A percentile compares a stretch with the other conserved stretches of the same genome.
Conservation (phyloP, 2,329 filamentous ascomycete genomes). For the Nothopassalora personata region DNA sequence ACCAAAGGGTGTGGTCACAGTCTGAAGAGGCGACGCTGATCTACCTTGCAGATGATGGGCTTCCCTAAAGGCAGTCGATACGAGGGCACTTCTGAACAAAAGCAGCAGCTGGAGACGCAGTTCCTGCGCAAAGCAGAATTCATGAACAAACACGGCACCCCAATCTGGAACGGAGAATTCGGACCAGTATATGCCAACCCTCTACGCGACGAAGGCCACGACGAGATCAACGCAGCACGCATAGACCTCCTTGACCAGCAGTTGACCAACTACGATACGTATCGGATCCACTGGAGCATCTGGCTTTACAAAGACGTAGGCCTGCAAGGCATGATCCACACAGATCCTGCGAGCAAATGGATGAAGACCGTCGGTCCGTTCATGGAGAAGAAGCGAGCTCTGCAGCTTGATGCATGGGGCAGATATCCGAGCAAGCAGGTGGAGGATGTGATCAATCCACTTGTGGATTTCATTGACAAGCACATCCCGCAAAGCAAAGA, state of each 20-base stretch:
- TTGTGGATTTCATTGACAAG: slow-evolving; percentile 30
- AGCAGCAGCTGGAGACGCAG: slow-evolving; percentile 38
- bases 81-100: slow-evolving; percentile 40
- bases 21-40: not conserved
- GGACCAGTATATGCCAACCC: slow-evolving; percentile 46
- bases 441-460: slow-evolving; percentile 40
- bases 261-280: slow-evolving; percentile 49
- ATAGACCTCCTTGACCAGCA: slow-evolving; percentile 43
- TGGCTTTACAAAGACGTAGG: slow-evolving; percentile 36
- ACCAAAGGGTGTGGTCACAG: not conserved
- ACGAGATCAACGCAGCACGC: slow-evolving; percentile 39
- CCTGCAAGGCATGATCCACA: slow-evolving; percentile 31
- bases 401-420: slow-evolving; percentile 55
- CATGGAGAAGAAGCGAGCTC: slow-evolving; percentile 50
- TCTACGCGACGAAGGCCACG: slow-evolving; percentile 35
- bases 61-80: slow-evolving; percentile 45
- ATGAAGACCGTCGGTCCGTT: slow-evolving; percentile 50
- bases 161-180: slow-evolving; percentile 49
- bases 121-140: slow-evolving; percentile 47
- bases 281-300: slow-evolving; percentile 53
- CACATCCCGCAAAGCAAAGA: slow-evolving; percentile 24
- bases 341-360: slow-evolving; percentile 28
- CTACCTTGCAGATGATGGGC: slow-evolving; percentile 36
- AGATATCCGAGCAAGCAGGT: slow-evolving; percentile 36
- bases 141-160: slow-evolving; percentile 39